Conservation (phyloP, 306 rosid genomes). For the Corylus heterophylla region DNA sequence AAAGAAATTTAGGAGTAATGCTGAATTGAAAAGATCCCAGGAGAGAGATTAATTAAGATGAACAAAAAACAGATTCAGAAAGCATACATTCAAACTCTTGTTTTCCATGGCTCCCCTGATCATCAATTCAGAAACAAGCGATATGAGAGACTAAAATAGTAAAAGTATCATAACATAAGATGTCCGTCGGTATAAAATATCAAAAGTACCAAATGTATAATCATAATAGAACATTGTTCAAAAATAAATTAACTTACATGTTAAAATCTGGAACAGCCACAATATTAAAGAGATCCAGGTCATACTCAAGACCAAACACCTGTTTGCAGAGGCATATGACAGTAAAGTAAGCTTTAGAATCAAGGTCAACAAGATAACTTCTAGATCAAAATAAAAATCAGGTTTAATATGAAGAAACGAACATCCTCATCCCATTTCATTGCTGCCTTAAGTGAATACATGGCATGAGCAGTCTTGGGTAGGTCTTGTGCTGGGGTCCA, state of each 20-base stretch:
- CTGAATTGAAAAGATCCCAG: constrained; percentile 8
- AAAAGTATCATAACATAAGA: neutral
- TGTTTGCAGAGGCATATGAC: constrained; percentile 38
- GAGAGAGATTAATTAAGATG: constrained; percentile 16
- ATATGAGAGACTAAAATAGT: neutral
- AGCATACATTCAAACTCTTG: constrained; percentile 94
- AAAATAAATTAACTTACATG: constrained; percentile 52
- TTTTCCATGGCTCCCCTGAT: constrained; percentile 99
- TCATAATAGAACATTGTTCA: neutral
- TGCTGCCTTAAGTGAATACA: constrained; percentile 92
- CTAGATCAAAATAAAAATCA: constrained; percentile 21
- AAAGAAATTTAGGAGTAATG: constrained; percentile 8
- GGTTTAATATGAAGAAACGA: constrained; percentile 35
- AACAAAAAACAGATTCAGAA: constrained; percentile 20
- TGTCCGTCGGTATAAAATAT: neutral
- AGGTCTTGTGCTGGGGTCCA: constrained; percentile 92
- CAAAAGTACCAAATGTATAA: constrained; percentile 5
- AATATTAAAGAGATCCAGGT: constrained; percentile 94
- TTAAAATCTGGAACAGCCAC: constrained; percentile 99
- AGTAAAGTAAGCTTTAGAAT: constrained; percentile 27
- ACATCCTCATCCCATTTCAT: constrained; percentile 99
- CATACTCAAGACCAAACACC: constrained; percentile 98
- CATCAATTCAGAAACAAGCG: constrained; percentile 35
- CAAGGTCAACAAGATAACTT: constrained; percentile 16
- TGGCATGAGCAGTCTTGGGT: constrained; percentile 93